Evolutionary conservation across 192 early-diverging fungal genomes (phyloP).

Genomic region (Podila epicladia): DNA sequence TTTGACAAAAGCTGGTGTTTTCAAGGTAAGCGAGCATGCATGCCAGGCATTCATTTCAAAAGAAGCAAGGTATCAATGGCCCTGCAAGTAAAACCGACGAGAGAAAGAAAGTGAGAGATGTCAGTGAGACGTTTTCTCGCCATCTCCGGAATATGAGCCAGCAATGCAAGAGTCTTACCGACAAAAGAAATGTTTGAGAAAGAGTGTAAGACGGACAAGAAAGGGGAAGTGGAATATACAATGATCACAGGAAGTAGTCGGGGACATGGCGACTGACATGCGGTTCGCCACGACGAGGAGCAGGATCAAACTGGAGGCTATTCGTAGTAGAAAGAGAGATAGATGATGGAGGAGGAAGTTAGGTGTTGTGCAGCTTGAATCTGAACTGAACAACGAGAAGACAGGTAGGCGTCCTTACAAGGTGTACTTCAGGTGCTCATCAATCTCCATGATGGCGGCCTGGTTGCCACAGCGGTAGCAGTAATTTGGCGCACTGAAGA

Average conservation of each 20-base stretch:
- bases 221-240: background rate
- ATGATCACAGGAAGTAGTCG: conserved; percentile 94
- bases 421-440: conserved; percentile 99
- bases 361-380: background rate
- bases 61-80: too few species aligned
- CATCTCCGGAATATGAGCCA: too few species aligned
- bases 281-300: conserved; percentile 96
- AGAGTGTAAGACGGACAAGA: background rate
- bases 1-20: too few species aligned
- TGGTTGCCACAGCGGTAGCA: conserved; percentile 99
- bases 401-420: too few species aligned
- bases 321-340: too few species aligned
- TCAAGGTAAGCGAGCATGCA: too few species aligned
- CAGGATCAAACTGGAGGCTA: conserved; percentile 96
- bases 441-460: conserved; percentile 99
- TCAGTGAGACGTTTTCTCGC: too few species aligned
- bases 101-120: too few species aligned
- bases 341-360: background rate
- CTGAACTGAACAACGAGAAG: background rate
- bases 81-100: too few species aligned
- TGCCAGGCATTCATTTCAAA: too few species aligned
- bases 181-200: background rate
- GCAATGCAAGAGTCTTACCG: background rate
- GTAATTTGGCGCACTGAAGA: conserved; percentile 99
- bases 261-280: conserved; percentile 98